Evolutionary conservation across 495 filamentous ascomycete genomes (phyloP), one percentile per base, ranked within the genome.

Genomic region (Lichenothelia convexa): DNA sequence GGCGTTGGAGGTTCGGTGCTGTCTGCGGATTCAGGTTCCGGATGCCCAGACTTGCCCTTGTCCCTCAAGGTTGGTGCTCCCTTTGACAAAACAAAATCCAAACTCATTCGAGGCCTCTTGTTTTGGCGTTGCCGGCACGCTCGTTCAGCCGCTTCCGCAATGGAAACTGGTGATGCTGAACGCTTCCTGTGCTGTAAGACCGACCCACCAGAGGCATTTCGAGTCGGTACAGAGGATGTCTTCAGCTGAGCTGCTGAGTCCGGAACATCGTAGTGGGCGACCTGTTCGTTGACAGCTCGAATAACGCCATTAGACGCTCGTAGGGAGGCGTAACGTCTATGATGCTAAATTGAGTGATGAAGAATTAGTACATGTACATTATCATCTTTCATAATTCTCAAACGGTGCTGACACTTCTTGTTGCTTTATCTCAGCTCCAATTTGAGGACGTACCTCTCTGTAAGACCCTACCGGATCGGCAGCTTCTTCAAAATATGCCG

Each of bases 401-500:
- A n/a, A n/a, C n/a, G n/a, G n/a, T n/a, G n/a, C n/a, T n/a, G n/a
- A n/a, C n/a, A n/a, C n/a, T n/a, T n/a, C n/a, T n/a, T n/a, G n/a
- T 7, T 27, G 24, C 13, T 7, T 27, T 27, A 7, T 27, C 24
- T 27, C 7, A 7, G 24, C 13, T 27, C 24, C 24, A 9, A 11
- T 1, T 9, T 29, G 9, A 9, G 24, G 15, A n/a, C 22, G 31
- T 39, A 39, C 37, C 37, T 39, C 37, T 32, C 61, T 51, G 8
- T 75, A 36, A 40, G 65, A 63, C 29, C 59, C 51, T 21, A 56
- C 49, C 5, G 70, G 57, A 48, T 80, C 65, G 41, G 76, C 65
- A 15, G 75, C 73, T 40, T 86, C 78, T 19, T 72, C 64, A 39
- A 79, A 78, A 16, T 67, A 58, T 44, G 78, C 73, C 5, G 73